Evolutionary conservation across 257 asterid species (phyloP), one percentile per base, ranked within the genome.

Genomic region (Anisodus acutangulus): DNA sequence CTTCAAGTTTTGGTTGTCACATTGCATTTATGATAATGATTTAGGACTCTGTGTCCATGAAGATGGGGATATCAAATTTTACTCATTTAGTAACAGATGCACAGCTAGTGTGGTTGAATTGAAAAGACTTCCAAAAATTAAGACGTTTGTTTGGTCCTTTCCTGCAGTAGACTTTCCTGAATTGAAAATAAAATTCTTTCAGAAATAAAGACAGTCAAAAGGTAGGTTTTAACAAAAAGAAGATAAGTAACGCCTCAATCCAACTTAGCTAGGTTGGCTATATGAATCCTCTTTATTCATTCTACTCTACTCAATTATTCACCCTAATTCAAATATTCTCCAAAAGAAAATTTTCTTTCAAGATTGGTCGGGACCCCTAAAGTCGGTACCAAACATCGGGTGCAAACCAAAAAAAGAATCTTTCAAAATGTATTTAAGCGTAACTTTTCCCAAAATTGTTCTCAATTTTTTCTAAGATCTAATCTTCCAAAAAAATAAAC

Each of bases 1-100:
- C 63, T 4, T 78, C 74, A 69, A 80, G 88, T 59, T 68, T 11
- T 80, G 10, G 64, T 13, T 51, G 64, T 53, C 64, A 26, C 49
- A 31, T 53, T 51, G 63, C 81, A 78, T 53, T 53, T 51, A 26
- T 76, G 41, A 76, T 26, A 10, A 53, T 13, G 3, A 51, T 16
- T 51, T 51, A 26, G 47, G 64, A 74, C 60, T 9, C 39, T 49
- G 11, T 69, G 26, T 72, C 43, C 16, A 17, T 74, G n/a, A 74
- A 74, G 19, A 74, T 4, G 12, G 39, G 80, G 80, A 49, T 74
- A 22, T 2, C 80, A 74, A 49, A 49, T 49, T 74, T 74, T 22
- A 49, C 19, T 49, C 43, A 22, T 6, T 11, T 6, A 11, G 43
- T 12, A 76, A 53, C 63, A 76, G 22, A 76, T 51, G 81, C 60